Conservation (phyloP, 164 flowering plant species). For the Dillenia suffruticosa region DNA sequence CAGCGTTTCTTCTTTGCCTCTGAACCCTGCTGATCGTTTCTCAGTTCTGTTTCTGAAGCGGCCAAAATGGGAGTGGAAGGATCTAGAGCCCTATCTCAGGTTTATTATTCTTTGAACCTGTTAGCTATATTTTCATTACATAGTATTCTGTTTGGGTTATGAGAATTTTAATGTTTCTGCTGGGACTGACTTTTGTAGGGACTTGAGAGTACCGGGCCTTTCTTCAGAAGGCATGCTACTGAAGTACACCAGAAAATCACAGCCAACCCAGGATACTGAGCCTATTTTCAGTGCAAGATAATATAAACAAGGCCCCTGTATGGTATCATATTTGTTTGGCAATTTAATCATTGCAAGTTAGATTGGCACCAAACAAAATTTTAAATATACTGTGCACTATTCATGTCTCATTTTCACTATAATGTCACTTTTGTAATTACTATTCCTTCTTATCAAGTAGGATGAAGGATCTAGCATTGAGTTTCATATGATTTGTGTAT, state of each 20-base stretch:
- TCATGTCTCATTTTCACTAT: too few relatives aligned
- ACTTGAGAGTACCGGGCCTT: conserved; percentile 80
- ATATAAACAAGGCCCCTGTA: conserved; percentile 1
- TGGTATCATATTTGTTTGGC: neutral
- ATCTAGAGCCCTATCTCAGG: conserved; percentile 87
- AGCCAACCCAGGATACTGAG: conserved; percentile 62
- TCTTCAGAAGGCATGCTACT: conserved; percentile 86
- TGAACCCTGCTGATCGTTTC: conserved; percentile 72
- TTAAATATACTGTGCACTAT: too few relatives aligned
- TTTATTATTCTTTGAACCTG: conserved; percentile 12
- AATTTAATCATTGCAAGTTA: too few relatives aligned
- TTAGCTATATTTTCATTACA: neutral
- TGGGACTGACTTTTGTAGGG: conserved; percentile 40
- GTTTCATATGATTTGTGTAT: too few relatives aligned
- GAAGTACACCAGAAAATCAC: conserved; percentile 87
- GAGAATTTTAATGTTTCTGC: neutral
- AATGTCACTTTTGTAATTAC: too few relatives aligned
- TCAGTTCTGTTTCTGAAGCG: conserved; percentile 60
- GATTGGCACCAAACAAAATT: too few relatives aligned
- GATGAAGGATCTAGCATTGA: too few relatives aligned
- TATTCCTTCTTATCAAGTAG: too few relatives aligned
- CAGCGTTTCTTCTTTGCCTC: conserved; percentile 69
- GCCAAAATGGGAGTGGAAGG: conserved; percentile 86
- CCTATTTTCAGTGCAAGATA: conserved; percentile 83
- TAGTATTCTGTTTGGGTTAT: neutral